Base-by-base conservation (phyloP, 768 basidiomycete genomes). In the Boletus insuetus region DNA sequence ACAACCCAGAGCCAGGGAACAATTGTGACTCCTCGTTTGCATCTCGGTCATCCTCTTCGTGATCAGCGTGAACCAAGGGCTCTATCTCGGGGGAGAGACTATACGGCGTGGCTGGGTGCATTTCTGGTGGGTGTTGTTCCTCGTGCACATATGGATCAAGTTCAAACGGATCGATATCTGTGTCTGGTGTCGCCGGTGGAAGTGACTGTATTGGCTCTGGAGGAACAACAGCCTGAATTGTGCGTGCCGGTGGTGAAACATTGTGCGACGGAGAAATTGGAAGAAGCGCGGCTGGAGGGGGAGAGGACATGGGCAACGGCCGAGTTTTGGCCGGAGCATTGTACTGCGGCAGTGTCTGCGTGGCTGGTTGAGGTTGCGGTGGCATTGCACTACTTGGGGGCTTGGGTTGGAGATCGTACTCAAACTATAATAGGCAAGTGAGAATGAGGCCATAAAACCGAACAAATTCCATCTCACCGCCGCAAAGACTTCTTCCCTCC, bases 401-500 rank as follows among this genome's bases (percentile, higher is more conserved):
- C 14, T 38, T 54, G 17, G 67, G 59, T 47, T 60, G 67, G 2
- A 64, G 68, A 46, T 77, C 75, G 48, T 76, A 76, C 61, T 77
- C 75, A 50, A 77, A 76, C 77, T 76, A 39, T 5, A 53, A 1
- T n/a, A 45, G 9, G 16, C n/a, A 19, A 26, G 9, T 60, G 43
- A 67, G 58, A 45, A 51, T 6, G 37, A 45, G 9, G 34, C 22
- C 17, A 2, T n/a, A 26, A 31, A 37, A 34, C 43, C 5, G 29
- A 45, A 46, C 12, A 1, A 16, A 22, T 38, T 19, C 16, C 12
- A 16, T 72, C 81, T 68, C 60, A 86, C 85, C 34, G 84, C 80
- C 20, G 74, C 70, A 56, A 80, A 81, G 13, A 83, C 85, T 59
- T 83, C 78, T 31, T 77, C 74, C 49, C 76, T 76, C 48, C 79